Evolutionary conservation across 192 early-diverging fungal genomes (phyloP).

Genomic region (Funneliformis geosporum): DNA sequence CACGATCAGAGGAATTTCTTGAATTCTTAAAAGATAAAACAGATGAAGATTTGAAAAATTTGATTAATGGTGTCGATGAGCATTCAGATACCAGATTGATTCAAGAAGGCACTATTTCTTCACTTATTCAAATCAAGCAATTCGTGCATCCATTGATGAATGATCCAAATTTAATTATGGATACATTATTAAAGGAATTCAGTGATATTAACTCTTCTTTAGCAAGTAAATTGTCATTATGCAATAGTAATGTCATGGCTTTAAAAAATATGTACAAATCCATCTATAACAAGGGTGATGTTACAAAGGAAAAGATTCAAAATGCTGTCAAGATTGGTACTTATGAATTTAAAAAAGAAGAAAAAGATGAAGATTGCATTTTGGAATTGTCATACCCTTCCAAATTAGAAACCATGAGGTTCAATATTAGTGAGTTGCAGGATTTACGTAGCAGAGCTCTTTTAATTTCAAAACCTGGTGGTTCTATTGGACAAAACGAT

Average conservation of each 20-base stretch:
- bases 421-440: conserved; percentile 15
- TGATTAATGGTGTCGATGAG: conserved; percentile 36
- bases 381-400: conserved; percentile 18
- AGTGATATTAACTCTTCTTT: conserved; percentile 3
- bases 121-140: conserved; percentile 33
- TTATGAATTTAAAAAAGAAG: conserved; percentile 20
- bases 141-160: conserved; percentile 22
- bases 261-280: conserved; percentile 28
- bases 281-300: conserved; percentile 32
- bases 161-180: background rate
- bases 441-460: conserved; percentile 35
- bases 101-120: conserved; percentile 29
- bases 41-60: conserved; percentile 30
- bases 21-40: background rate
- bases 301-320: conserved; percentile 31
- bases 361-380: conserved; percentile 24
- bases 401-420: background rate
- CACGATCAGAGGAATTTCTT: background rate
- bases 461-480: conserved; percentile 24
- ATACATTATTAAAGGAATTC: conserved; percentile 7
- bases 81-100: conserved; percentile 29
- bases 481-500: background rate
- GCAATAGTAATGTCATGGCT: conserved; percentile 24
- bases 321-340: conserved; percentile 10
- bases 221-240: conserved; percentile 25